Conservation (phyloP, 2,329 filamentous ascomycete species). For the Xylariaceae sp. region DNA sequence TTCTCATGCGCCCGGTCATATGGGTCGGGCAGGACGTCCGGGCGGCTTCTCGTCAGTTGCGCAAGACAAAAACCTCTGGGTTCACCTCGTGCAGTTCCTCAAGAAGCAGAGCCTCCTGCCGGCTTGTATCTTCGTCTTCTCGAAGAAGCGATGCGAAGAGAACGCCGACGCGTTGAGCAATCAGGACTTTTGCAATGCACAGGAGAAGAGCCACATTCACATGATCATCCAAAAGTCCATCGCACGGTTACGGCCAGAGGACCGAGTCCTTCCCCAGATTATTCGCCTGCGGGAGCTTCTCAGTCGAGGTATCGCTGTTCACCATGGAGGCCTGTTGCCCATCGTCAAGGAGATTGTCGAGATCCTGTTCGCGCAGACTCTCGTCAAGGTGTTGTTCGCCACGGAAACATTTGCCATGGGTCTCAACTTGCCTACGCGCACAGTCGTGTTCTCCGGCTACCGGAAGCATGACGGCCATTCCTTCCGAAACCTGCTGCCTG, state of each 20-base stretch:
- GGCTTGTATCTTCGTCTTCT: slow-evolving; percentile 97
- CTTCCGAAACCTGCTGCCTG: slow-evolving; percentile 85
- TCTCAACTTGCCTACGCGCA: slow-evolving; percentile 88
- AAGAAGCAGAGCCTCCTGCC: slow-evolving; percentile 83
- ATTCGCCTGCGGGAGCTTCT: slow-evolving; percentile 79
- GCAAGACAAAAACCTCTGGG: slow-evolving; percentile 95
- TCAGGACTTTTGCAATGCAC: slow-evolving; percentile 87
- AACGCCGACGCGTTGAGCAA: slow-evolving; percentile 94
- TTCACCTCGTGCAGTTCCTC: slow-evolving; percentile 87
- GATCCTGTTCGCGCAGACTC: slow-evolving; percentile 87
- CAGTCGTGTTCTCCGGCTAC: slow-evolving; percentile 95
- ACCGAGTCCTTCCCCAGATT: slow-evolving; percentile 87
- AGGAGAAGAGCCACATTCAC: slow-evolving; percentile 93
- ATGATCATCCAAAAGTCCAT: slow-evolving; percentile 97
- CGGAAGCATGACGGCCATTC: slow-evolving; percentile 91
- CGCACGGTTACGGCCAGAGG: slow-evolving; percentile 83
- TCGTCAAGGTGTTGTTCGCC: slow-evolving; percentile 95
- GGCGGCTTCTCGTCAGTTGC: slow-evolving; percentile 84
- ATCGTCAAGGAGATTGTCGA: slow-evolving; percentile 98
- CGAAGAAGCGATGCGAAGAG: slow-evolving; percentile 94
- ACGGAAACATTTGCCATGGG: slow-evolving; percentile 99
- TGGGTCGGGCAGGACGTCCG: slow-evolving; percentile 79
- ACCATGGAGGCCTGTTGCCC: slow-evolving; percentile 88
- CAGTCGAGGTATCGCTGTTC: slow-evolving; percentile 84
- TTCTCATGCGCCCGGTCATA: slow-evolving; percentile 68